Evolutionary conservation across 129 eudicot genomes (phyloP), one percentile per base, ranked within the genome.

Genomic region (Flaveria bidentis): DNA sequence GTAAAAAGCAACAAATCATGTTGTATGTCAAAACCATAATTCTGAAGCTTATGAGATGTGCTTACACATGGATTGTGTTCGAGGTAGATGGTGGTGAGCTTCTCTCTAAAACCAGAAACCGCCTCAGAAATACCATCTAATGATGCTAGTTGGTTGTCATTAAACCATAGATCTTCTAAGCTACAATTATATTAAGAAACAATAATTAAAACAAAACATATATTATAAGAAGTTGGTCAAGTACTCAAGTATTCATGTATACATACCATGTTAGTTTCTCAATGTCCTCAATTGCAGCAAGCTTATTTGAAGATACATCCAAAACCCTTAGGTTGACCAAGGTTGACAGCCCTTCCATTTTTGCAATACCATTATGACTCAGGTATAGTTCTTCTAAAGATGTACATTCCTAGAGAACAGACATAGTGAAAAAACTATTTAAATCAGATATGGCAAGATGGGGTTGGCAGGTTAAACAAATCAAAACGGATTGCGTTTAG

Each of bases 51-150:
- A 28, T 16, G 51, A 68, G 53, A 73, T 25, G 55, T 50, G 70
- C 98, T 65, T 91, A 94, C 99, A 85, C 99, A 94, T 64, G 99
- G 99, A 86, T 94, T 94, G 83, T 86, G 92, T 88, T 91, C 99
- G 72, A 94, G 96, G 66, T 94, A 94, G 78, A 94, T 81, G 76
- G 97, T 91, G 39, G 96, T 91, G 52, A 94, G 91, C 74, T 76
- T 94, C 81, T 91, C 92, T 79, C 92, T 89, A 46, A 88, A 88
- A 74, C 98, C 92, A 72, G 90, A 78, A 82, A 89, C 93, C 1
- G 93, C 94, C 81, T 82, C 92, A 71, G 81, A 82, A 2, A 94
- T 75, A 17, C 96, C 88, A 77, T 94, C 92, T 67, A 94, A 81
- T 26, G 97, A 84, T 28, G 88, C 74, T 22, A 94, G 82, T 67